Evolutionary conservation across 2,329 filamentous ascomycete species (phyloP).

Genomic region (Talaromyces sp.): DNA sequence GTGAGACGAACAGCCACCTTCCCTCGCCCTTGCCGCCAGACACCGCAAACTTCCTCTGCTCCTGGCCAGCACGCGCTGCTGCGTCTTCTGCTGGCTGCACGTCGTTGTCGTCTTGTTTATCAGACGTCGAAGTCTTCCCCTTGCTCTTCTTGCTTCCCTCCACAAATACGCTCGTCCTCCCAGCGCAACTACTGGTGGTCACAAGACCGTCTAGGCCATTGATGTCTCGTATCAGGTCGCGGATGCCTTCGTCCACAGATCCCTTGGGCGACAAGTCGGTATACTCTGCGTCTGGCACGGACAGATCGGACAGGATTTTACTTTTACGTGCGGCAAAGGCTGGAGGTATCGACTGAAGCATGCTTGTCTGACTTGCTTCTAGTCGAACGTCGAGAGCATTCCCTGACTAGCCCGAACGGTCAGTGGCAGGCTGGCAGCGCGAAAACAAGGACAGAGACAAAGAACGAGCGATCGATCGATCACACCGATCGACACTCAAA

Average conservation of each 20-base stretch:
- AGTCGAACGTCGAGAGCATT: background rate
- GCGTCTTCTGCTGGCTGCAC: background rate
- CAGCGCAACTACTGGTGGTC: slow-evolving; percentile 90
- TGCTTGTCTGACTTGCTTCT: background rate
- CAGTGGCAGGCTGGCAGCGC: background rate
- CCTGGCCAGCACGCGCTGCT: slow-evolving; percentile 9
- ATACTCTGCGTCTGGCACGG: slow-evolving; percentile 64
- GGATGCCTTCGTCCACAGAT: slow-evolving; percentile 72
- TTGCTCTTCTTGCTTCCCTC: slow-evolving; percentile 59
- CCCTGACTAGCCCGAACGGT: background rate
- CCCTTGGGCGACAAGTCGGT: slow-evolving; percentile 85
- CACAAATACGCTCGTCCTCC: slow-evolving; percentile 78
- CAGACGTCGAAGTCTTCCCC: background rate
- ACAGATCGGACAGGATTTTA: slow-evolving; percentile 65
- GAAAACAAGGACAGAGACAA: background rate
- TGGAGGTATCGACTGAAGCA: slow-evolving; percentile 13
- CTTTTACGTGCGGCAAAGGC: slow-evolving; percentile 59
- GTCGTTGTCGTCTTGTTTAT: slow-evolving; percentile 6
- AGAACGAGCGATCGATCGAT: background rate
- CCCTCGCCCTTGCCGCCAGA: slow-evolving; percentile 82
- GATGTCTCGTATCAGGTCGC: slow-evolving; percentile 69
- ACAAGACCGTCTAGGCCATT: slow-evolving; percentile 70
- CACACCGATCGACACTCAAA: background rate
- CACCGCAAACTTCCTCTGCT: slow-evolving; percentile 43
- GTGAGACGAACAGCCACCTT: slow-evolving; percentile 81